Conservation (phyloP, 2,329 filamentous ascomycete species). For the Penicillium sp. region DNA sequence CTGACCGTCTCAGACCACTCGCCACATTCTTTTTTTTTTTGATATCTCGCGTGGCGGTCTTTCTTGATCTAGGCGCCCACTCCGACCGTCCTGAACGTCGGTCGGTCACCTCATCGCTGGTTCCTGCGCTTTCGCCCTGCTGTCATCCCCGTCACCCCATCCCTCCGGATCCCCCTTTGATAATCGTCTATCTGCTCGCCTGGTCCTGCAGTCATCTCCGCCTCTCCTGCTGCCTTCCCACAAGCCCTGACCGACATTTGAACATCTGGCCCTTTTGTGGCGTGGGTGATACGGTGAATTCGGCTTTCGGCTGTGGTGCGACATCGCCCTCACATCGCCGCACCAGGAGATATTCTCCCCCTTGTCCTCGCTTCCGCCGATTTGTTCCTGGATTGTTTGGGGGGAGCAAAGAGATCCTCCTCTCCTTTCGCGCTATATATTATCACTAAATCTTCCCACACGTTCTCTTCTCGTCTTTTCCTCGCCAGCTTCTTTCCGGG, state of each 20-base stretch:
- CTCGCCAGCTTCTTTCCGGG: conserved; percentile 4
- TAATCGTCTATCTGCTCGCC: not conserved
- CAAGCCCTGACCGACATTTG: conserved; percentile 43
- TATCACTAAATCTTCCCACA: conserved; percentile 5
- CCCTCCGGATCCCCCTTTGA: not conserved
- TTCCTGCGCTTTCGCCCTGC: not conserved
- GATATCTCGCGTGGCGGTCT: conserved; percentile 10
- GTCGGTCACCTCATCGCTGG: not conserved
- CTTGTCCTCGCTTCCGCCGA: conserved; percentile 22
- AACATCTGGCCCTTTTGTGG: conserved; percentile 17
- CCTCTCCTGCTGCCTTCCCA: conserved; percentile 27
- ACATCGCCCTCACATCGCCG: conserved; percentile 28
- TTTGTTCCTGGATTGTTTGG: conserved; percentile 14
- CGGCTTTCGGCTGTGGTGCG: conserved; percentile 37
- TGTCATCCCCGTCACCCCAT: not conserved
- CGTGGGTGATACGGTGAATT: conserved; percentile 38
- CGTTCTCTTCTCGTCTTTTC: not conserved
- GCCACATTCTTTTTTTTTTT: conserved; percentile 18
- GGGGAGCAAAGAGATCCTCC: not conserved
- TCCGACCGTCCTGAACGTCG: not conserved
- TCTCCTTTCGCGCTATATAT: conserved; percentile 14
- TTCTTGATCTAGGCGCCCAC: not conserved
- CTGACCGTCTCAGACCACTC: conserved; percentile 25
- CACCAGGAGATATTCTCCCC: conserved; percentile 19
- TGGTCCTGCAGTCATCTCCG: conserved; percentile 30